These are phyloP conservation scores for Syzygium jambos DNA, from an alignment of 345 rosid genomes.

Conservation along the genomic window DNA sequence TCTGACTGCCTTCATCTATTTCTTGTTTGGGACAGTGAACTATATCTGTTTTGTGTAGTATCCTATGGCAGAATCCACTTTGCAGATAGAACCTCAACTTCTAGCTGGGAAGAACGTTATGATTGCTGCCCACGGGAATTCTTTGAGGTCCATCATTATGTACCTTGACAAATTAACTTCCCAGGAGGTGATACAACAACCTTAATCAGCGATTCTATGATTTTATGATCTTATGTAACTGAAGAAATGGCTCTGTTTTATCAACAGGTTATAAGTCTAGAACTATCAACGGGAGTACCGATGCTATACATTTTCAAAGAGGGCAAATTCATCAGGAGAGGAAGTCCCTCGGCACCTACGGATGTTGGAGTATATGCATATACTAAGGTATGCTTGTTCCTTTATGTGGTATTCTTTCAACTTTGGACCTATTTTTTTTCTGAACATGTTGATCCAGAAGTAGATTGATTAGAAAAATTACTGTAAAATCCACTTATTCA, in stretches of 20 bases:
- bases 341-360: conserved; percentile 79
- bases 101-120: conserved; percentile 69
- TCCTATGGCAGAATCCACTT: background rate
- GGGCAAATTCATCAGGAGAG: conserved; percentile 79
- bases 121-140: conserved; percentile 98
- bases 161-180: conserved; percentile 93
- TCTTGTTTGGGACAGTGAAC: background rate
- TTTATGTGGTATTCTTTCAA: background rate
- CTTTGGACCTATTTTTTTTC: background rate
- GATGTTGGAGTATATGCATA: conserved; percentile 98
- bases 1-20: background rate
- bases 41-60: background rate
- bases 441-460: background rate
- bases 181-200: conserved; percentile 57
- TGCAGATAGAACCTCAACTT: conserved; percentile 89
- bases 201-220: background rate
- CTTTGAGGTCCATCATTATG: conserved; percentile 91
- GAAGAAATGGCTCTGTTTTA: background rate
- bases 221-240: background rate
- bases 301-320: conserved; percentile 92
- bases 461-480: background rate
- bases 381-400: conserved; percentile 48
- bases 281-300: conserved; percentile 88
- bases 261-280: conserved; percentile 67
- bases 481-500: background rate